Base-by-base conservation (phyloP, 208 protist genomes). In the Wallacemonas rigidus region DNA sequence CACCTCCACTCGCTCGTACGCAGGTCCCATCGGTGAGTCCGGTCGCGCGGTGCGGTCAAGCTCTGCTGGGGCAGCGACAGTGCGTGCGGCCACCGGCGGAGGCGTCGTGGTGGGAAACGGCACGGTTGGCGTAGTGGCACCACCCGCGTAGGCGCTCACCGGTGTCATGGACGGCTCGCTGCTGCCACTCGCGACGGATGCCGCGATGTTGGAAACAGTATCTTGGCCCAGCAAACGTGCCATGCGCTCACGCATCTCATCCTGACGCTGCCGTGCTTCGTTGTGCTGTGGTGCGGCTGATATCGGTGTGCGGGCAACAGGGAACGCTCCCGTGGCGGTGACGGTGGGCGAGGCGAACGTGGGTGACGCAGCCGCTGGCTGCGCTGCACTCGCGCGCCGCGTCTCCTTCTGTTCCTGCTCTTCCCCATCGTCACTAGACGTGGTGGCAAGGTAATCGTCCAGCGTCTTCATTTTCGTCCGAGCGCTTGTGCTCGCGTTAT, bases 211-310 rank as follows among this genome's bases (percentile, higher is more conserved):
- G 62, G 71, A 63, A 14, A 87, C 86, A 6, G 67, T 71, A 14
- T 81, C 77, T 1, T 62, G 63, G 0, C 89, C 86, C 12, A 91
- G 76, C n/a, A 87, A 57, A 38, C 72, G 74, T 67, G 72, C 74
- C 86, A 91, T 90, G 44, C 80, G 80, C 1, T 81, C 78, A 3
- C 86, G 89, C 72, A 85, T 85, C 57, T 88, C 80, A 17, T 87
- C 86, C 15, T 93, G 75, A 7, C 78, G 76, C 38, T 55, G 50
- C 15, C 67, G 63, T 9, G 60, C 50, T 47, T 65, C 51, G 35
- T 40, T 38, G 9, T 43, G 57, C n/a, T 8, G 57, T 35, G 57
- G 57, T n/a, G 35, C 57, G 50, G 41, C 48, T 4, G 64, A 58
- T 4, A 15, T 44, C 9, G 40, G 53, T 36, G 55, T 53, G 38